A percentile compares a stretch with the other conserved stretches of the same genome.
Evolutionary conservation across 164 flowering plant species (phyloP).

Genomic region (Dillenia turbinata): DNA sequence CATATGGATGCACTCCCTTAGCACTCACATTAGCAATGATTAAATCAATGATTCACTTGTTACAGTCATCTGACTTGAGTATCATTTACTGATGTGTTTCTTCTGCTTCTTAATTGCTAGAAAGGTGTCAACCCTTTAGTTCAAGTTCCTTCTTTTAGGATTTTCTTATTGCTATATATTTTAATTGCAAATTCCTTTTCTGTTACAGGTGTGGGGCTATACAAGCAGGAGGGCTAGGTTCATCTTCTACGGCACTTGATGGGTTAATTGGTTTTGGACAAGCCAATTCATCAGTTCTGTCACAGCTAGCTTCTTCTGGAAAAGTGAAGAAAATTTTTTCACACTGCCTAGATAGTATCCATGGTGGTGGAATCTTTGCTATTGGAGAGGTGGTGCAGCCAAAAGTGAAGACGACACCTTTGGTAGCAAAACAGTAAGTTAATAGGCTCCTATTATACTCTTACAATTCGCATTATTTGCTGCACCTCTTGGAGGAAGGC

Average conservation of each 20-base stretch:
- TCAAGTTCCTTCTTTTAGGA: no score
- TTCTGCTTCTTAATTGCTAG: no score
- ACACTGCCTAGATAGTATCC: slow-evolving; percentile 71
- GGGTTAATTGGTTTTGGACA: slow-evolving; percentile 97
- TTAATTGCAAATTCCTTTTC: slow-evolving; percentile 3
- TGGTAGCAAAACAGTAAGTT: slow-evolving; percentile 85
- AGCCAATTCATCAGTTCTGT: slow-evolving; percentile 80
- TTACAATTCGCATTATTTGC: no score
- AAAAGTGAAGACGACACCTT: slow-evolving; percentile 65
- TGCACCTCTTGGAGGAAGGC: no score
- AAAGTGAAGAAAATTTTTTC: slow-evolving; percentile 72
- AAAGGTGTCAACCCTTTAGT: no score
- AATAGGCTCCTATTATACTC: not conserved
- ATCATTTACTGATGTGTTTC: no score
- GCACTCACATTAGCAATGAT: no score
- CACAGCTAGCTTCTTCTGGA: slow-evolving; percentile 83
- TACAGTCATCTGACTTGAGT: no score
- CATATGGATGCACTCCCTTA: no score
- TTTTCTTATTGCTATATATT: not conserved
- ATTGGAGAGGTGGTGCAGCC: slow-evolving; percentile 87
- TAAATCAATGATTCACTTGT: no score
- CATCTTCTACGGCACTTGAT: slow-evolving; percentile 72
- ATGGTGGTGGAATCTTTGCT: slow-evolving; percentile 95
- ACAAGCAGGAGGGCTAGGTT: slow-evolving; percentile 76
- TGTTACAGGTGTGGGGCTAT: slow-evolving; percentile 66